phyloP scores from a whole-genome alignment of 106 monocot genomes.

The Chionographis japonica region DNA sequence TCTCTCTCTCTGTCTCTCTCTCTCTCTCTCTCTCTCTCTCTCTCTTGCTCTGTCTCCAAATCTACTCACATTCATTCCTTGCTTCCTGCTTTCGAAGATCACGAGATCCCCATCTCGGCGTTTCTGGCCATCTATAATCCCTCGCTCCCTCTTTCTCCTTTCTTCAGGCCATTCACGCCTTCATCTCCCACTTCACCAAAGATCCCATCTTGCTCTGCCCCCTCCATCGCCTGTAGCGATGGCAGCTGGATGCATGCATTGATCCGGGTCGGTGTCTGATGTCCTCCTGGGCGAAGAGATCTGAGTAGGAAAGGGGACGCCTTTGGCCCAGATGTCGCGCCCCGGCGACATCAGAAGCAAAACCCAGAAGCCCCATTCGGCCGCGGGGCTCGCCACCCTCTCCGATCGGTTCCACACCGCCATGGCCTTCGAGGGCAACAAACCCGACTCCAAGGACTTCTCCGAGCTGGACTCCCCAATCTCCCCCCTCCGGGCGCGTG shows the following conservation, averaged over 20 bases:
- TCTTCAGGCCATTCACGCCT: background rate
- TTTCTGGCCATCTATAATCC: background rate
- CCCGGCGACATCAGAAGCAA: background rate
- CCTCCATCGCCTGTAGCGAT: background rate
- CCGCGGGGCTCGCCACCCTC: constrained; percentile 5
- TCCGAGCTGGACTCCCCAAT: constrained; percentile 51
- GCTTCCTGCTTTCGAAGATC: constrained; percentile 33
- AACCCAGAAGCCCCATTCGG: background rate
- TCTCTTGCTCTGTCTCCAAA: background rate
- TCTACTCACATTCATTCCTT: constrained; percentile 52
- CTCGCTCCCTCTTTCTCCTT: constrained; percentile 7
- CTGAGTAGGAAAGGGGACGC: background rate
- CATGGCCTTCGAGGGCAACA: constrained; percentile 39
- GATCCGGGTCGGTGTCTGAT: background rate
- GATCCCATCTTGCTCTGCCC: background rate
- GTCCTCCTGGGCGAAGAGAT: background rate
- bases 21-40: no score
- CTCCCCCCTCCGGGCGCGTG: constrained; percentile 36
- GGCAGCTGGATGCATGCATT: constrained; percentile 13
- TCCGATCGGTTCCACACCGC: constrained; percentile 26
- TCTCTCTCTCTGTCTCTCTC: no score
- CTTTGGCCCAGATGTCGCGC: constrained; percentile 13
- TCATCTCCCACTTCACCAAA: constrained; percentile 1
- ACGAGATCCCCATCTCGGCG: constrained; percentile 41
- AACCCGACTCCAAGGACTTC: constrained; percentile 57